These are phyloP conservation scores for Phialemoniopsis sp. DNA, from an alignment of 2,329 filamentous ascomycete species.

Conservation along the genomic window DNA sequence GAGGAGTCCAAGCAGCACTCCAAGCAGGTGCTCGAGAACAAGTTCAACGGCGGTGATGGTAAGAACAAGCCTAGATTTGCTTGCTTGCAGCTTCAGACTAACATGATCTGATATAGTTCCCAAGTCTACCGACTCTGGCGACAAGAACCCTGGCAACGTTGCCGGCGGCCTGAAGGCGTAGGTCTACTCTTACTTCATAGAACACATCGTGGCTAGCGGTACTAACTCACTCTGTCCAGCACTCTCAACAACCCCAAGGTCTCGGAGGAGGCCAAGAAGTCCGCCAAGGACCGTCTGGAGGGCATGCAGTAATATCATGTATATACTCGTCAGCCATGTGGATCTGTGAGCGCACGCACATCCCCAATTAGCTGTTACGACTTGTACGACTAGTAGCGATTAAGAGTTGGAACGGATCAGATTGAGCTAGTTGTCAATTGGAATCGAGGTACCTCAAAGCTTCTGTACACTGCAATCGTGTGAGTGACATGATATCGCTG, in stretches of 20 bases:
- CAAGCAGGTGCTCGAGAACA: conserved; percentile 43
- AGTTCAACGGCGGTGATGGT: conserved; percentile 38
- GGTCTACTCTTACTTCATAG: conserved; percentile 17
- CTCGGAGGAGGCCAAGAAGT: conserved; percentile 51
- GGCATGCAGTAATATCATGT: conserved; percentile 21
- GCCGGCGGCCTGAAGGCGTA: conserved; percentile 47
- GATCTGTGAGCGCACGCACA: no score
- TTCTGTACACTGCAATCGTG: no score
- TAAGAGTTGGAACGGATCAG: no score
- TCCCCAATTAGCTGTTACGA: no score
- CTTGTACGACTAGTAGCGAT: no score
- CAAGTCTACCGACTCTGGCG: conserved; percentile 23
- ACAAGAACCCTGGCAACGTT: conserved; percentile 53
- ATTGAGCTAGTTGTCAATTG: no score
- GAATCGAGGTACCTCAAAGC: no score
- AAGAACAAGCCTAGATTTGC: not conserved
- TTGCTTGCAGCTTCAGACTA: not conserved
- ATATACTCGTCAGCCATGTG: no score
- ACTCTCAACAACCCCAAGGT: conserved; percentile 53
- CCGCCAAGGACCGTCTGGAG: conserved; percentile 46
- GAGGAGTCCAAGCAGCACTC: conserved; percentile 53
- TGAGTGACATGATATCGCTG: no score
- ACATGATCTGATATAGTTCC: conserved; percentile 13
- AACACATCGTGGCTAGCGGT: no score
- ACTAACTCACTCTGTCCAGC: conserved; percentile 12